Conservation (phyloP, 345 rosid species). For the Euclidium syriacum region DNA sequence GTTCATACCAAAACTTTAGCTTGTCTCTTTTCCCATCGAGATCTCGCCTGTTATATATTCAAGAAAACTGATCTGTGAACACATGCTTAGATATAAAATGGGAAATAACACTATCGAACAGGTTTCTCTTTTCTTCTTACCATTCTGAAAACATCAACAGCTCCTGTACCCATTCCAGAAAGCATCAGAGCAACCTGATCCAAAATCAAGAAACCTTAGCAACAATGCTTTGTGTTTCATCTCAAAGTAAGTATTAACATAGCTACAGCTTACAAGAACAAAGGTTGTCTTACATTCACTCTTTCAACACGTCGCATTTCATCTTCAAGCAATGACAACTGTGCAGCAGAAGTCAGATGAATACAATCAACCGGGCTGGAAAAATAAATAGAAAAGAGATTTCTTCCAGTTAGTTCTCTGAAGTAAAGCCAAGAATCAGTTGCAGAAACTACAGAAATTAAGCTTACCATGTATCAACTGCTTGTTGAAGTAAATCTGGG, state of each 20-base stretch:
- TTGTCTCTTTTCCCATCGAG: constrained; percentile 95
- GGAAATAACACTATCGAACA: neutral
- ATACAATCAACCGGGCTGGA: constrained; percentile 98
- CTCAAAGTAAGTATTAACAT: neutral
- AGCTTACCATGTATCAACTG: constrained; percentile 81
- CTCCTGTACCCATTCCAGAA: constrained; percentile 87
- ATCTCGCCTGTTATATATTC: constrained; percentile 56
- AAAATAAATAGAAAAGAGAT: neutral
- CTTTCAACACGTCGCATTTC: constrained; percentile 96
- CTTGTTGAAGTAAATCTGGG: constrained; percentile 57
- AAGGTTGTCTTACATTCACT: constrained; percentile 60
- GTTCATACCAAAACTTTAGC: constrained; percentile 79
- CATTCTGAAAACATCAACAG: constrained; percentile 76
- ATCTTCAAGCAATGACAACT: constrained; percentile 89
- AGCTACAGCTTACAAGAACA: neutral
- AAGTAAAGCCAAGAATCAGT: neutral
- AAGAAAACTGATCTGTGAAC: constrained; percentile 1
- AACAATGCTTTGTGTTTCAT: neutral
- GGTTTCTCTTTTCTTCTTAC: constrained; percentile 36
- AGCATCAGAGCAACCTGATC: constrained; percentile 92
- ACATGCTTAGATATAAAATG: neutral
- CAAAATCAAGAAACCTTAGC: constrained; percentile 4
- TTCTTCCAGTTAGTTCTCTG: neutral
- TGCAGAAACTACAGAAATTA: neutral
- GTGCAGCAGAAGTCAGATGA: constrained; percentile 89